Conservation (phyloP, 768 basidiomycete species). For the Calocera cornea region DNA sequence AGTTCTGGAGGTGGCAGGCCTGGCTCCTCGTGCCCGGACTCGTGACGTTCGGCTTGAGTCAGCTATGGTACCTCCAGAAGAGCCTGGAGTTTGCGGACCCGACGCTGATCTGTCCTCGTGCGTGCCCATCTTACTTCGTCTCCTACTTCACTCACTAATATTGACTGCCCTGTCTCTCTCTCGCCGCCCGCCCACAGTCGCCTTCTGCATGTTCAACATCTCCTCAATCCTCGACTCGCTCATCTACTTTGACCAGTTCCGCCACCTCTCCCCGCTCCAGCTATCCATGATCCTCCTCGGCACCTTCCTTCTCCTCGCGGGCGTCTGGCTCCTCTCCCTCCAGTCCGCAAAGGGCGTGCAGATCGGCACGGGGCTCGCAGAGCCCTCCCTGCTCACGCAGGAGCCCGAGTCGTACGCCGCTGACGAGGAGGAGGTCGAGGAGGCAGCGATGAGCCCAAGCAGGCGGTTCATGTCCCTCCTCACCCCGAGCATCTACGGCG, state of each 20-base stretch:
- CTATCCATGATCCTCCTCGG: constrained; percentile 65
- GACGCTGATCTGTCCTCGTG: constrained; percentile 72
- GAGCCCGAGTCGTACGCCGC: not conserved
- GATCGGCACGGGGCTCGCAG: constrained; percentile 26
- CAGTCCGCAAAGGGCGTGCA: constrained; percentile 40
- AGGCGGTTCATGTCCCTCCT: not conserved
- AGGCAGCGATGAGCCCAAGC: not conserved
- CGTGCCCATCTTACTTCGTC: constrained; percentile 22
- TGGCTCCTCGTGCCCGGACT: constrained; percentile 70
- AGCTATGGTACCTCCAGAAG: constrained; percentile 75
- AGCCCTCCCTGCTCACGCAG: constrained; percentile 9
- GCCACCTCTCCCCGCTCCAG: constrained; percentile 51
- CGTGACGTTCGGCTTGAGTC: constrained; percentile 58
- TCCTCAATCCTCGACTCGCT: constrained; percentile 83
- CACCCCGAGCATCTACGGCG: not conserved
- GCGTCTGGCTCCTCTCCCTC: constrained; percentile 82
- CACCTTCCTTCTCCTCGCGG: constrained; percentile 61
- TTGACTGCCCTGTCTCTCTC: too few species aligned
- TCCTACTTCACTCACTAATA: constrained; percentile 4
- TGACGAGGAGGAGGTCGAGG: not conserved
- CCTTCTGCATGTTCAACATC: constrained; percentile 91
- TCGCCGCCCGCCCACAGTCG: constrained; percentile 36
- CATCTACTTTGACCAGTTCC: constrained; percentile 79
- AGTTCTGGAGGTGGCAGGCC: constrained; percentile 71
- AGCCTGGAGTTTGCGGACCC: constrained; percentile 70